Evolutionary conservation across 768 basidiomycete genomes (phyloP).

Genomic region (Cystofilobasidium macerans): DNA sequence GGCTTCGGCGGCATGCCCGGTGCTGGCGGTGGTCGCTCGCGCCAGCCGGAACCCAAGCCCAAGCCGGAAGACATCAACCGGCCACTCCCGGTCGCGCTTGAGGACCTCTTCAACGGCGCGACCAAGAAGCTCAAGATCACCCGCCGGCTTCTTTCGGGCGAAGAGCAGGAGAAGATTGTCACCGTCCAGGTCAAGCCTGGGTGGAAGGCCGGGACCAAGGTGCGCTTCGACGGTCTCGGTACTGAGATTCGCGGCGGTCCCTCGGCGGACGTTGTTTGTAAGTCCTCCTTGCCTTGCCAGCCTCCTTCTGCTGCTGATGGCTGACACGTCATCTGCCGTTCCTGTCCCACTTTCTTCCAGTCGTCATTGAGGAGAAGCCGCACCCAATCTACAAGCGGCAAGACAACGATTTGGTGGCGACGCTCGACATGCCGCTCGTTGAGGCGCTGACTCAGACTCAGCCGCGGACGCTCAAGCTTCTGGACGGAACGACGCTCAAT

Average conservation of each 20-base stretch:
- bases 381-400: slow-evolving; percentile 64
- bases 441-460: slow-evolving; percentile 56
- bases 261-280: slow-evolving; percentile 58
- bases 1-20: slow-evolving; percentile 14
- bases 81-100: slow-evolving; percentile 71
- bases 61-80: slow-evolving; percentile 52
- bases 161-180: slow-evolving; percentile 72
- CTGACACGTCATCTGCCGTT: background rate
- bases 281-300: slow-evolving; percentile 5
- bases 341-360: background rate
- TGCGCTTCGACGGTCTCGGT: slow-evolving; percentile 43
- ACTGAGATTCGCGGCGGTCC: slow-evolving; percentile 20
- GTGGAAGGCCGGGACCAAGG: slow-evolving; percentile 93
- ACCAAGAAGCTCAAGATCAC: slow-evolving; percentile 82
- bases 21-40: slow-evolving; percentile 22
- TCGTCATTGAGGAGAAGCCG: slow-evolving; percentile 91
- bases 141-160: slow-evolving; percentile 58
- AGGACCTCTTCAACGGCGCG: slow-evolving; percentile 68
- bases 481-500: slow-evolving; percentile 71
- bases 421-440: slow-evolving; percentile 57
- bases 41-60: slow-evolving; percentile 40
- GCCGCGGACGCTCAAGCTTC: slow-evolving; percentile 47
- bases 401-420: slow-evolving; percentile 64
- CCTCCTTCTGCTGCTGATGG: no score
- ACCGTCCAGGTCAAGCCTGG: slow-evolving; percentile 51